phyloP scores from a whole-genome alignment of 1,284 basidiomycete species.

The Cystobasidiaceae sp. region DNA sequence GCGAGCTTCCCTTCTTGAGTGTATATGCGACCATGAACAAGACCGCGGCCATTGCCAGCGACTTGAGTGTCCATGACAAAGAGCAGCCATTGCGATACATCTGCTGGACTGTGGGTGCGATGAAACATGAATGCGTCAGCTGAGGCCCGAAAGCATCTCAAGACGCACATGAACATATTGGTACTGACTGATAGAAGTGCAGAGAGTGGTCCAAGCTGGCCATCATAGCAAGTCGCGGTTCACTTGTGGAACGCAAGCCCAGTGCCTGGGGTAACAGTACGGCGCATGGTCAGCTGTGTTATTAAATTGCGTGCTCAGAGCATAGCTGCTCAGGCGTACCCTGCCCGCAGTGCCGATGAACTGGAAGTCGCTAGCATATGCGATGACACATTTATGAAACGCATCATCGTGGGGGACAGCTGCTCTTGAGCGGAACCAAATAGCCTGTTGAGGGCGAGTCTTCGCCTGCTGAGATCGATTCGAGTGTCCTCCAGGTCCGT shows the following conservation, averaged over 20 bases:
- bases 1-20: constrained; percentile 64
- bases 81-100: constrained; percentile 29
- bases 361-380: constrained; percentile 26
- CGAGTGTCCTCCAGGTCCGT: neutral
- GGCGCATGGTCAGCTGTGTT: neutral
- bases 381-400: constrained; percentile 31
- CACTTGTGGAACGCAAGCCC: constrained; percentile 6
- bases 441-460: constrained; percentile 18
- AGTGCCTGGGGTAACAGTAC: neutral
- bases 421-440: constrained; percentile 28
- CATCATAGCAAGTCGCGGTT: constrained; percentile 31
- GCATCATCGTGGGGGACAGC: constrained; percentile 10
- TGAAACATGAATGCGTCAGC: neutral
- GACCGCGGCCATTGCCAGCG: constrained; percentile 25
- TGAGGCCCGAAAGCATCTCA: neutral
- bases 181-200: constrained; percentile 31
- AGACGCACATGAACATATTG: too few relatives aligned
- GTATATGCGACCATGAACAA: constrained; percentile 53
- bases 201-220: constrained; percentile 33
- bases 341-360: constrained; percentile 29
- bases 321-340: neutral
- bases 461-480: neutral
- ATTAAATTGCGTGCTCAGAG: neutral
- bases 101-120: neutral
- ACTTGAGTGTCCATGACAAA: constrained; percentile 27